phyloP scores from a whole-genome alignment of 1,139 yeast genomes.

The Nakaseomyces kungkrabaensis region DNA sequence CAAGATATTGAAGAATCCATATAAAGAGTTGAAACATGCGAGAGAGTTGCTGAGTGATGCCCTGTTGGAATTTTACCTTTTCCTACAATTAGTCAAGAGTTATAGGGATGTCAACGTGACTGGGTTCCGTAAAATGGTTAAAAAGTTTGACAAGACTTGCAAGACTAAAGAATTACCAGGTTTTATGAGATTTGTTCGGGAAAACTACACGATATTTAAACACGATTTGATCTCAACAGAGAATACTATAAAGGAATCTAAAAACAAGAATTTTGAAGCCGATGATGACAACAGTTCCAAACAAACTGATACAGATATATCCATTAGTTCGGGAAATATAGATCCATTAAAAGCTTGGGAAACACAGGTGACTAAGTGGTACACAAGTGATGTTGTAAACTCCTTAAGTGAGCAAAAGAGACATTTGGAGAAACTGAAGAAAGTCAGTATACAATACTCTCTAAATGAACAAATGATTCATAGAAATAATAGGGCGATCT shows the following conservation, averaged over 20 bases:
- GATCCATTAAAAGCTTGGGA: conserved; percentile 36
- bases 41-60: conserved; percentile 69
- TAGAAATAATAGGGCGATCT: conserved; percentile 25
- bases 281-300: conserved; percentile 5
- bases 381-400: conserved; percentile 46
- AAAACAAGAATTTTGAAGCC: neutral
- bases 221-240: conserved; percentile 13
- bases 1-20: conserved; percentile 36
- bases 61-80: conserved; percentile 66
- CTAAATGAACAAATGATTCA: conserved; percentile 29
- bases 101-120: conserved; percentile 72
- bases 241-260: neutral
- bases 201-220: conserved; percentile 21
- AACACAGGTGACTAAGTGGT: conserved; percentile 65
- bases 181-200: conserved; percentile 42
- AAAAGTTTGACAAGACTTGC: conserved; percentile 68
- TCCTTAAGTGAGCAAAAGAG: conserved; percentile 31
- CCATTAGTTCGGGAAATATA: conserved; percentile 7
- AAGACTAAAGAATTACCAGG: conserved; percentile 36
- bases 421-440: conserved; percentile 23
- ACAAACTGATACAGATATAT: neutral
- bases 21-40: conserved; percentile 39
- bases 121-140: conserved; percentile 79
- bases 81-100: conserved; percentile 66
- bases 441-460: conserved; percentile 26